Base-by-base conservation (phyloP, 2,329 filamentous ascomycete genomes). In the Cordyceps tenuipes region DNA sequence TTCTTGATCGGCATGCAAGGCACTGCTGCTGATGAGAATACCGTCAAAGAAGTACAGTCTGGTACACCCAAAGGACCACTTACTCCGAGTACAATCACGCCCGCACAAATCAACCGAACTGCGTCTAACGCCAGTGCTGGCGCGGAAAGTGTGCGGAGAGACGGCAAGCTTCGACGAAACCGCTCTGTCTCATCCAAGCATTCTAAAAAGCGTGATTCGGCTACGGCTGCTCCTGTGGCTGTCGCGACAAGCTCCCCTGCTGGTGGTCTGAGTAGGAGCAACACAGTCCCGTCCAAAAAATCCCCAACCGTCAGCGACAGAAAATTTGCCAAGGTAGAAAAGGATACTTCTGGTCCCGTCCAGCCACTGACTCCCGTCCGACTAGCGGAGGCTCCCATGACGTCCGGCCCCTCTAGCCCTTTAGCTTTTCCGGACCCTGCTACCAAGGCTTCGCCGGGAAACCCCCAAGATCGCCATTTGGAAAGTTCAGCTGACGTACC, bases 1-100 rank as follows among this genome's bases (percentile, higher is more conserved):
- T 99, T 99, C 79, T 78, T 99, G 65, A 95, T 99, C 64, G 94
- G 94, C 59, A 99, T 99, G 94, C 90, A 91, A 70, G 94, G 94
- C 49, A 97, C 92, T n/a, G 92, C 86, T n/a, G 90, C 92, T n/a
- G 92, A 97, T 70, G 90, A 95, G 70, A 86, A 82, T 69, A 87
- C 83, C 1, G 81, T 82, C 66, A 77, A 82, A 66, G 81, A 83
- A 66, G 81, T 87, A 48, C 79, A 85, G 64, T 86, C 92, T 68
- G 90, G 89, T 60, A 88, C 88, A 3, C 82, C 80, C 72, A 66
- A 73, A 68, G 65, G 62, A 12, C 68, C 72, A 23, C 55, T 67
- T 41, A 83, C 82, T 64, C 75, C 81, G 61, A 76, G 75, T 71
- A 66, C 80, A 72, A 69, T 77, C 72, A 68, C 65, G 17, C 65